A percentile compares a stretch with the other conserved stretches of the same genome.
phyloP scores from a whole-genome alignment of 306 rosid genomes.

The Morella rubra region DNA sequence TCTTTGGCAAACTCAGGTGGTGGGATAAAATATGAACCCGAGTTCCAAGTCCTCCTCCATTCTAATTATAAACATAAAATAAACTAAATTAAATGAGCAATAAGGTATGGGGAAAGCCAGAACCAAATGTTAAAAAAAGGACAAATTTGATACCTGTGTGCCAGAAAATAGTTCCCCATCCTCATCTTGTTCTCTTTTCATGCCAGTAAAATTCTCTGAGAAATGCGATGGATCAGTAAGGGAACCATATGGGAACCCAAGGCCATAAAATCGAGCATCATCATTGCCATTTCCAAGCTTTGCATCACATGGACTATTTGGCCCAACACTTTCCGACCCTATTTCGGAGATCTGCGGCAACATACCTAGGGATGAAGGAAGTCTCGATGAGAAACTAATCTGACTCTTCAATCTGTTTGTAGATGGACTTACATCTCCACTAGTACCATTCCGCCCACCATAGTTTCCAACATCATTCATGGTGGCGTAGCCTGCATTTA shows the following conservation, averaged over 20 bases:
- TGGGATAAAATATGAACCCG: conserved; percentile 60
- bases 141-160: conserved; percentile 48
- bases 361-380: conserved; percentile 53
- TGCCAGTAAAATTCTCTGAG: conserved; percentile 39
- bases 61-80: conserved; percentile 37
- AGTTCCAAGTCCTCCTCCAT: conserved; percentile 59
- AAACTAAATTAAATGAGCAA: conserved; percentile 9
- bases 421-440: conserved; percentile 45
- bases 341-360: conserved; percentile 62
- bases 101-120: conserved; percentile 6
- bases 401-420: conserved; percentile 55
- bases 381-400: conserved; percentile 54
- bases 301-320: conserved; percentile 40
- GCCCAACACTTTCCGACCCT: conserved; percentile 47
- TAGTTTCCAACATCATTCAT: conserved; percentile 49
- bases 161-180: conserved; percentile 48
- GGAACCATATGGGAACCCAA: conserved; percentile 53
- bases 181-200: conserved; percentile 53
- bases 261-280: conserved; percentile 37
- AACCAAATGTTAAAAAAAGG: neutral
- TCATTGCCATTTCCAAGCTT: conserved; percentile 37
- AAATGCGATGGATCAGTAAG: conserved; percentile 59
- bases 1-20: conserved; percentile 80
- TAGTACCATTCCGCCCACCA: conserved; percentile 32
- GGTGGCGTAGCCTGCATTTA: conserved; percentile 46